Conservation (phyloP, 2,329 filamentous ascomycete genomes). For the Penicillium sp. region DNA sequence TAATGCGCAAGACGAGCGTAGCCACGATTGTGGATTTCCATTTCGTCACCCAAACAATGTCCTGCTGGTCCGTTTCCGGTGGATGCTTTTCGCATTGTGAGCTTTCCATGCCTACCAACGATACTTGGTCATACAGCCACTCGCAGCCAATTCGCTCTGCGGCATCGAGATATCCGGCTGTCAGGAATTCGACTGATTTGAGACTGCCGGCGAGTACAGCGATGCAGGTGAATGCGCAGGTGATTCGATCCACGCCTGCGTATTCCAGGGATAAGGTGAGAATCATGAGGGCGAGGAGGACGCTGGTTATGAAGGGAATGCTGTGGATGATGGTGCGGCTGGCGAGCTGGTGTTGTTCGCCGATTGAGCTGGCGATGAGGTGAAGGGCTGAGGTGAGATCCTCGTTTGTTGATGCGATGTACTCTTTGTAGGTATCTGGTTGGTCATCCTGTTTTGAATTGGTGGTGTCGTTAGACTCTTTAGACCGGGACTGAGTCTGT, state of each 20-base stretch:
- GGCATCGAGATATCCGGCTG: slow-evolving; percentile 64
- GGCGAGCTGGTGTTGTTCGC: slow-evolving; percentile 76
- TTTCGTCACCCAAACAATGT: background rate
- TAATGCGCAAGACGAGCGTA: slow-evolving; percentile 62
- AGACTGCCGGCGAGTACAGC: slow-evolving; percentile 68
- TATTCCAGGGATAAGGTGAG: slow-evolving; percentile 34
- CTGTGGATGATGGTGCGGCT: slow-evolving; percentile 67
- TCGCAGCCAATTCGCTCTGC: slow-evolving; percentile 66
- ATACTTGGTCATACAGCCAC: slow-evolving; percentile 63
- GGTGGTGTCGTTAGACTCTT: background rate
- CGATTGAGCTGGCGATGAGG: slow-evolving; percentile 79
- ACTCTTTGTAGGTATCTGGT: too few species aligned
- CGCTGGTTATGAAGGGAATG: slow-evolving; percentile 43
- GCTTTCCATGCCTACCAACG: too few species aligned
- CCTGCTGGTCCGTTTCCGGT: too few species aligned
- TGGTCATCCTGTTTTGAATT: too few species aligned
- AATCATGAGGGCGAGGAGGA: background rate
- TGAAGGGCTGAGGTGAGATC: slow-evolving; percentile 71
- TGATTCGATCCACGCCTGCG: slow-evolving; percentile 26
- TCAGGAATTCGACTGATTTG: slow-evolving; percentile 63
- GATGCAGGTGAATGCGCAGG: slow-evolving; percentile 40
- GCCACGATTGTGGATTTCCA: slow-evolving; percentile 60
- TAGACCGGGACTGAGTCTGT: background rate
- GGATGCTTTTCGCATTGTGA: too few species aligned
- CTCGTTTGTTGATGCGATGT: slow-evolving; percentile 34